phyloP scores from a whole-genome alignment of 1,284 basidiomycete genomes.

The Fomes fomentarius region DNA sequence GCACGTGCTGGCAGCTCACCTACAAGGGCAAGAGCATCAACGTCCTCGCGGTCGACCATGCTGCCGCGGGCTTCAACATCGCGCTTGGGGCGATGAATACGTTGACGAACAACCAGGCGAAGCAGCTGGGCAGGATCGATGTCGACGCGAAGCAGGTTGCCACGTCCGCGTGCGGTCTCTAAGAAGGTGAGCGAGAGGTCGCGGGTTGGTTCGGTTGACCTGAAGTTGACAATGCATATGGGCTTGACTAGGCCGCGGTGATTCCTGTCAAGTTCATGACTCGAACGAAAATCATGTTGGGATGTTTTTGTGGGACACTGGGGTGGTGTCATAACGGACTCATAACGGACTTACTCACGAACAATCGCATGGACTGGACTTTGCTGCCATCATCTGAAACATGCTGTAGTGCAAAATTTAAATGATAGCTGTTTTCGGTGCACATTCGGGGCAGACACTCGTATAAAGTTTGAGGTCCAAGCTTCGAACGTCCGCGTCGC shows the following conservation, averaged over 20 bases:
- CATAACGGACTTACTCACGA: neutral
- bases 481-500: too few species aligned
- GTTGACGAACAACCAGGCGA: slow-evolving; percentile 31
- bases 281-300: neutral
- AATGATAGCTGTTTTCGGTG: too few species aligned
- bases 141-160: slow-evolving; percentile 30
- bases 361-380: neutral
- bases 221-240: too few species aligned
- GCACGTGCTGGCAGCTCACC: slow-evolving; percentile 49
- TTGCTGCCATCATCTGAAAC: too few species aligned
- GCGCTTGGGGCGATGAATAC: slow-evolving; percentile 35
- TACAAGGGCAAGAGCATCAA: slow-evolving; percentile 42
- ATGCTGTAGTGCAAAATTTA: too few species aligned
- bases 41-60: slow-evolving; percentile 46
- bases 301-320: neutral
- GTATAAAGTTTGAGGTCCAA: too few species aligned
- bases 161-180: slow-evolving; percentile 31
- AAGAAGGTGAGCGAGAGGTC: slow-evolving; percentile 3
- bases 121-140: slow-evolving; percentile 28
- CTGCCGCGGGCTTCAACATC: slow-evolving; percentile 43
- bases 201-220: too few species aligned
- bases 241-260: too few species aligned
- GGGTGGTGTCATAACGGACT: neutral
- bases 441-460: too few species aligned
- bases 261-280: too few species aligned